Evolutionary conservation across 2,329 filamentous ascomycete species (phyloP).

Genomic region (Aureobasidium namibiae): DNA sequence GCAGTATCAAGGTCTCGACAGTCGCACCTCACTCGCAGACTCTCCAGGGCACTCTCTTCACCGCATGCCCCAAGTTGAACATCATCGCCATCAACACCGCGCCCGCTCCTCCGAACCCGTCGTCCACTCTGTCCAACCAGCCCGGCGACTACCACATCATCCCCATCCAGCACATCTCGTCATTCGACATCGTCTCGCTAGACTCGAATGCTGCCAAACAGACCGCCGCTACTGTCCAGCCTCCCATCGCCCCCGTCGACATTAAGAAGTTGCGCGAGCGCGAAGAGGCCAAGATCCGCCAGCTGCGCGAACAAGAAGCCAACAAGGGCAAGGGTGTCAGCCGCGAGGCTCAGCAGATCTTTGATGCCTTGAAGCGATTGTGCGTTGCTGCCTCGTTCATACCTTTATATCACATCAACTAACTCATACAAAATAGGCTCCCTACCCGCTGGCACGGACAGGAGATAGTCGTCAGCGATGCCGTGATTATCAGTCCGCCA

Average conservation of each 20-base stretch:
- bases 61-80: slow-evolving; percentile 52
- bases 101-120: slow-evolving; percentile 34
- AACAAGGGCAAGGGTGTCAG: slow-evolving; percentile 53
- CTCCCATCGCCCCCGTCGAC: slow-evolving; percentile 45
- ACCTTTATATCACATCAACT: neutral
- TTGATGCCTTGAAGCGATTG: slow-evolving; percentile 52
- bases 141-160: slow-evolving; percentile 53
- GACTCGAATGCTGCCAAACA: slow-evolving; percentile 30
- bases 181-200: slow-evolving; percentile 46
- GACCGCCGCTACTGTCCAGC: slow-evolving; percentile 18
- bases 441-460: slow-evolving; percentile 52
- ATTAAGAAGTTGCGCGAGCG: slow-evolving; percentile 45
- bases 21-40: slow-evolving; percentile 41
- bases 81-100: slow-evolving; percentile 53
- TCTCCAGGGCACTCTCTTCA: slow-evolving; percentile 55
- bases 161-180: slow-evolving; percentile 50
- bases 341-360: slow-evolving; percentile 54
- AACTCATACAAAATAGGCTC: slow-evolving; percentile 26
- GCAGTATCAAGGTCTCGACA: slow-evolving; percentile 52
- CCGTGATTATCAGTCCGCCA: slow-evolving; percentile 50
- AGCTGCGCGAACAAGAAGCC: slow-evolving; percentile 50
- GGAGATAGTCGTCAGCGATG: slow-evolving; percentile 53
- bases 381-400: slow-evolving; percentile 25
- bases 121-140: slow-evolving; percentile 32
- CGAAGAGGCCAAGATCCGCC: slow-evolving; percentile 47